phyloP scores from a whole-genome alignment of 2,329 filamentous ascomycete genomes.

The Neoascochyta sp. region DNA sequence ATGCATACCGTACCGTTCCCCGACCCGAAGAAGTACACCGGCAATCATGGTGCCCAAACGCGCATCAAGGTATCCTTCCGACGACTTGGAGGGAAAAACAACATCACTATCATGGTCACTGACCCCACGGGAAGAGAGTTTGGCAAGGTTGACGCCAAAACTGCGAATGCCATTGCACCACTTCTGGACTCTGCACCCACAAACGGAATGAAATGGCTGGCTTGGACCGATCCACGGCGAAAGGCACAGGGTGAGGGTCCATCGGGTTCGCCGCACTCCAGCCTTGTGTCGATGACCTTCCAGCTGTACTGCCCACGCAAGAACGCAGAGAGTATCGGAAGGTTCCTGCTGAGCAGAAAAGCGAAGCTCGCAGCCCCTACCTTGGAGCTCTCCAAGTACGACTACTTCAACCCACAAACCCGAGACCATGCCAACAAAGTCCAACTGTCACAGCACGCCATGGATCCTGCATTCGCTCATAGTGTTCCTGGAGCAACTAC shows the following conservation, averaged over 20 bases:
- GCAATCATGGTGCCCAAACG: conserved; percentile 59
- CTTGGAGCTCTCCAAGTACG: conserved; percentile 60
- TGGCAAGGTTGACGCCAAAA: conserved; percentile 67
- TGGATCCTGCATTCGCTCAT: conserved; percentile 10
- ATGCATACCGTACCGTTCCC: conserved; percentile 66
- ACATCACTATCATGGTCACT: conserved; percentile 69
- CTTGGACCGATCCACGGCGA: conserved; percentile 65
- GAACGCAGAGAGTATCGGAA: conserved; percentile 62
- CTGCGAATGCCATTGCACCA: conserved; percentile 64
- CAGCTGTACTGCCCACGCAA: conserved; percentile 76
- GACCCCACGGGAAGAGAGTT: conserved; percentile 71
- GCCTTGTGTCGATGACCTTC: conserved; percentile 56
- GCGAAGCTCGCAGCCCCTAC: conserved; percentile 64
- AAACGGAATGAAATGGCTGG: conserved; percentile 65
- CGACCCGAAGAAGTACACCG: conserved; percentile 58
- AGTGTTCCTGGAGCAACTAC: conserved; percentile 6
- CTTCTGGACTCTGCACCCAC: conserved; percentile 63
- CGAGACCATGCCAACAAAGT: conserved; percentile 10
- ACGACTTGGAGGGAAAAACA: conserved; percentile 51
- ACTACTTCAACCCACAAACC: conserved; percentile 72
- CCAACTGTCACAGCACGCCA: conserved; percentile 14
- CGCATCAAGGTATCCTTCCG: conserved; percentile 69
- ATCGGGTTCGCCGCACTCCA: conserved; percentile 17
- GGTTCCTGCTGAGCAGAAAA: conserved; percentile 61
- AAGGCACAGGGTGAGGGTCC: conserved; percentile 58